Conservation (phyloP, 345 rosid genomes). For the Gossypium longicalyx region DNA sequence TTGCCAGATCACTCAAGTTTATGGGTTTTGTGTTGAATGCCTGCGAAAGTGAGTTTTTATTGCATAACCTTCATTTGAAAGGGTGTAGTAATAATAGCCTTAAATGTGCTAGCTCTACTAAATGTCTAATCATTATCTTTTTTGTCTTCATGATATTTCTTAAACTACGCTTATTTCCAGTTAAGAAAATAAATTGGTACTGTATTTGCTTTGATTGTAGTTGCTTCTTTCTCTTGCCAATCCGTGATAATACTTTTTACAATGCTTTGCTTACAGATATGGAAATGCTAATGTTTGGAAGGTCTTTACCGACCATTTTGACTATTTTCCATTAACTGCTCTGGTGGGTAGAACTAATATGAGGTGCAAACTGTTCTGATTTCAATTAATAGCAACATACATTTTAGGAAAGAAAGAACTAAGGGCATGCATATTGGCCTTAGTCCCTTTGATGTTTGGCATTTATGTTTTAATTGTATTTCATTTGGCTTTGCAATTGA, state of each 20-base stretch:
- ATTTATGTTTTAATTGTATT: constrained; percentile 2
- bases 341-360: background rate
- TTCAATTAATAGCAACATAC: background rate
- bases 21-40: background rate
- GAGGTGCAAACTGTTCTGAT: background rate
- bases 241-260: background rate
- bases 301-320: background rate
- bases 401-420: background rate
- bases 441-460: background rate
- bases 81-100: background rate
- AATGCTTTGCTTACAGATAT: background rate
- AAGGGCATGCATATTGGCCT: background rate
- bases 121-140: background rate
- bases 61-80: background rate
- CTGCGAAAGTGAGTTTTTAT: constrained; percentile 1
- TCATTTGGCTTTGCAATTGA: background rate
- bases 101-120: background rate
- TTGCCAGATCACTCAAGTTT: constrained; percentile 1
- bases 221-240: background rate
- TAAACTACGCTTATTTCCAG: background rate
- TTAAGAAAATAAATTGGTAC: background rate
- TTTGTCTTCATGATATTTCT: background rate
- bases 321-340: constrained; percentile 4
- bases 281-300: constrained; percentile 8
- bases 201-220: background rate